Evolutionary conservation across 768 basidiomycete genomes (phyloP), one percentile per base, ranked within the genome.

Genomic region (Cytidiella melzeri): DNA sequence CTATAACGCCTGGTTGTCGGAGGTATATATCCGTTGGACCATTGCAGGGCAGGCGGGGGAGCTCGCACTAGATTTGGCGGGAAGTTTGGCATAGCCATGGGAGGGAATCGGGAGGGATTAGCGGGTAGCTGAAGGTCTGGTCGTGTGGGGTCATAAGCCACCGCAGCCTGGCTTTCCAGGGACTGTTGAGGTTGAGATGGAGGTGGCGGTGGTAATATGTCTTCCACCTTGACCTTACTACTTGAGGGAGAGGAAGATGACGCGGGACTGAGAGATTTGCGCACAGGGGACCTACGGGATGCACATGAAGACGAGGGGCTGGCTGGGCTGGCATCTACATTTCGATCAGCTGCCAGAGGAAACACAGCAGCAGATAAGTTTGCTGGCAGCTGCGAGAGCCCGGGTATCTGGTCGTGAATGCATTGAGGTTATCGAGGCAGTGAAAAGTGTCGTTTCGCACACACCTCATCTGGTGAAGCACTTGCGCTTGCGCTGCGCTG

Each of bases 171-270:
- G 18, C 21, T 47, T 7, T 4, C 20, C 12, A 11, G 39, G 23
- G 18, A 30, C 25, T 5, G 37, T 20, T 26, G 27, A 2, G 41
- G 45, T 9, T 11, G 39, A 23, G 20, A 45, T n/a, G 13, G 25
- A 26, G 11, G n/a, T n/a, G n/a, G n/a, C 20, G 47, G 9, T 5
- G 48, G 43, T 3, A 42, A 44, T 13, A 50, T 41, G 45, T 38
- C 51, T 24, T 57, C 56, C 37, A 59, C 34, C 23, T 45, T 43
- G n/a, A 60, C 50, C 51, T 66, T 71, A 56, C 69, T 71, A 51
- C 68, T 69, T 1, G 72, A 72, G 11, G 70, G 68, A 7, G 68
- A 57, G 5, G 69, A 62, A 55, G 69, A 68, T 30, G 55, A 34
- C 15, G 7, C 30, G 7, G 15, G 43, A 43, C 5, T 43, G 23